These are phyloP conservation scores for Cenchrus americanus DNA, from an alignment of 176 grass and related monocot species.

Conservation along the genomic window DNA sequence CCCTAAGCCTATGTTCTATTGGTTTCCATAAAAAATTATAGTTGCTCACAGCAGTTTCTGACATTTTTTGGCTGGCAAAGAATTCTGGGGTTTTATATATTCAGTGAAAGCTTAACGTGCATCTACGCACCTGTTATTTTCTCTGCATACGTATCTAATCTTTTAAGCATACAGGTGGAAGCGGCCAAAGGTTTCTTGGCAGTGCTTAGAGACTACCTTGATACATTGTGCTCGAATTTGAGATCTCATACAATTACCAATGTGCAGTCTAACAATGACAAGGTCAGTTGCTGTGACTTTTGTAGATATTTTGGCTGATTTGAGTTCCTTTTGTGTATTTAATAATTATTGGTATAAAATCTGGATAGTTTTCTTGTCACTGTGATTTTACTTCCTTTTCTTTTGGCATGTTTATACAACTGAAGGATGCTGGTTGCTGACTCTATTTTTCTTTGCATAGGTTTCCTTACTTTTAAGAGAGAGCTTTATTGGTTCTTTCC, in stretches of 20 bases:
- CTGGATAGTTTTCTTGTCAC: slow-evolving; percentile 3
- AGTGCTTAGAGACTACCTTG: slow-evolving; percentile 88
- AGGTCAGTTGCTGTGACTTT: slow-evolving; percentile 52
- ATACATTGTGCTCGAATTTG: slow-evolving; percentile 90
- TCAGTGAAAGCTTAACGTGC: not conserved
- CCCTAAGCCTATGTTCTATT: not conserved
- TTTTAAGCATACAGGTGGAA: slow-evolving; percentile 74
- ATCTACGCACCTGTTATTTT: not conserved
- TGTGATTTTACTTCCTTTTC: not conserved
- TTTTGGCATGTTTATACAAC: slow-evolving; percentile 8
- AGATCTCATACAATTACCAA: slow-evolving; percentile 98
- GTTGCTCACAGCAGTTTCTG: not conserved
- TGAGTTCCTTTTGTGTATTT: not conserved
- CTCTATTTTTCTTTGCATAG: slow-evolving; percentile 47
- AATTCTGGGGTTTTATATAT: not conserved
- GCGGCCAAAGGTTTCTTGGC: slow-evolving; percentile 97
- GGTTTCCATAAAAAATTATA: not conserved
- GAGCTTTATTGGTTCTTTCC: slow-evolving; percentile 96
- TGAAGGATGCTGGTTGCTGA: slow-evolving; percentile 5
- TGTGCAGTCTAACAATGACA: slow-evolving; percentile 99
- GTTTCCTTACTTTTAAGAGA: slow-evolving; percentile 96
- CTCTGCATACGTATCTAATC: not conserved
- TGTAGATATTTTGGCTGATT: not conserved
- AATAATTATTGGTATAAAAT: not conserved
- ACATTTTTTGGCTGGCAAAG: not conserved